A percentile compares a stretch with the other conserved stretches of the same genome.
These are phyloP conservation scores for Gilbertella persicaria DNA, from an alignment of 371 early-diverging fungal species.

Conservation along the genomic window DNA sequence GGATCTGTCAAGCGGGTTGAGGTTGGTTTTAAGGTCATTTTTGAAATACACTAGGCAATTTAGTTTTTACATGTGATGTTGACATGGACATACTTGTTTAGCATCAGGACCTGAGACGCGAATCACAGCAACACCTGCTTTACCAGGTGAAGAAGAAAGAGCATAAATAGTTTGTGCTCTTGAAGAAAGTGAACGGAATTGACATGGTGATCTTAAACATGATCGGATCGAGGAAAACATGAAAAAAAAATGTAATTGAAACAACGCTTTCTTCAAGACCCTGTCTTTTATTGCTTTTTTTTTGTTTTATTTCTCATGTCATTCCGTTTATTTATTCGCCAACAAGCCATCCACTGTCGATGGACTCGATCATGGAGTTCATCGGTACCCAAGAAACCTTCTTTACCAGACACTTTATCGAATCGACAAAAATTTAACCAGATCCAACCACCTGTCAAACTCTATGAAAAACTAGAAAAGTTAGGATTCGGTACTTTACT, in stretches of 20 bases:
- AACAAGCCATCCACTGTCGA: too few species aligned
- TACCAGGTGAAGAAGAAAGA: conserved; percentile 74
- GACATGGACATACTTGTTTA: conserved; percentile 33
- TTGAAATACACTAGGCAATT: conserved; percentile 10
- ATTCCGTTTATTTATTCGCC: too few species aligned
- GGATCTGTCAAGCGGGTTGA: conserved; percentile 28
- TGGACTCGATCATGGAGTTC: too few species aligned
- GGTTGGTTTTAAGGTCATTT: conserved; percentile 12
- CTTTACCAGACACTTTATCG: conserved; percentile 27
- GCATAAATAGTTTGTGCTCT: conserved; percentile 69
- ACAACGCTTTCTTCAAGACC: too few species aligned
- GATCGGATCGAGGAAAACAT: background rate
- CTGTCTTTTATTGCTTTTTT: too few species aligned
- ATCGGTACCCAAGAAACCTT: too few species aligned
- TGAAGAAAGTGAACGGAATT: background rate
- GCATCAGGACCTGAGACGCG: conserved; percentile 73
- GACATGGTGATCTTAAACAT: background rate
- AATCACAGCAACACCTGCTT: conserved; percentile 81
- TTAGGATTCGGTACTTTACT: conserved; percentile 47
- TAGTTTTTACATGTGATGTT: background rate
- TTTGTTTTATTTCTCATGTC: too few species aligned
- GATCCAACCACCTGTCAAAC: conserved; percentile 37
- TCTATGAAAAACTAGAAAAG: conserved; percentile 45
- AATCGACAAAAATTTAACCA: conserved; percentile 52
- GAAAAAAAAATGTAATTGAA: background rate